Evolutionary conservation across 352 stramenopile genomes (phyloP).

Genomic region (Nothophytophthora sp.): DNA sequence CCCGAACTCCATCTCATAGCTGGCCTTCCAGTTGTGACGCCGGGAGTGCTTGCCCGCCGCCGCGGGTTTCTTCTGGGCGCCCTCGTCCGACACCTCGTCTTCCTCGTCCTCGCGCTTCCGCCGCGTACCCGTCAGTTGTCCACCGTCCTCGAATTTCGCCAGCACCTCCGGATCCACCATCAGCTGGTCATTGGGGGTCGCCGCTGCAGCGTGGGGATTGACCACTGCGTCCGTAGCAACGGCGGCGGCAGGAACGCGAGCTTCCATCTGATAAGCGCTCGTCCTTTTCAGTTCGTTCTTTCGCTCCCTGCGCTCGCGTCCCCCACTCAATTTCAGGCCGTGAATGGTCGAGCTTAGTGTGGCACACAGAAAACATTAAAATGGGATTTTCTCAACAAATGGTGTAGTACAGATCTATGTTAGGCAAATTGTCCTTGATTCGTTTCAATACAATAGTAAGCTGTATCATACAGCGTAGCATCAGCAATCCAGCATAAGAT

Average conservation of each 20-base stretch:
- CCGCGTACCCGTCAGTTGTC: conserved; percentile 19
- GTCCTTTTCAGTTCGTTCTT: not conserved
- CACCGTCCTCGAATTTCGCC: conserved; percentile 43
- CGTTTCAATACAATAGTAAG: not conserved
- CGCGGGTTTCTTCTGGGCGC: conserved; percentile 41
- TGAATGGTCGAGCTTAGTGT: not conserved
- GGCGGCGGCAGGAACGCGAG: not conserved
- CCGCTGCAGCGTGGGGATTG: not conserved
- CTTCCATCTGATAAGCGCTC: not conserved
- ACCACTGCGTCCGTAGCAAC: too few relatives aligned
- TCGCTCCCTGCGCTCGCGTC: conserved; percentile 1
- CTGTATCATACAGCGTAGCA: too few relatives aligned
- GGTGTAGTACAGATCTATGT: conserved; percentile 12
- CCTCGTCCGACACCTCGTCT: conserved; percentile 44
- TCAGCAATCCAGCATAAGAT: too few relatives aligned
- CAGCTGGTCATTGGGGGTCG: conserved; percentile 24
- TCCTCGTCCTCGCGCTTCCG: conserved; percentile 46
- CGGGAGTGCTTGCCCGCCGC: conserved; percentile 42
- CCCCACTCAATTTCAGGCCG: conserved; percentile 15
- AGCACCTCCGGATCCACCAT: conserved; percentile 33
- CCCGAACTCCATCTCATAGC: conserved; percentile 86
- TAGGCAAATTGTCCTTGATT: conserved; percentile 5
- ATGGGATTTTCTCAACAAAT: not conserved
- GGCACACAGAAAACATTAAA: conserved; percentile 5
- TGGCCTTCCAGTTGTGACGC: conserved; percentile 78